Conservation (phyloP, 768 basidiomycete species). For the Panaeolus papilionaceus region DNA sequence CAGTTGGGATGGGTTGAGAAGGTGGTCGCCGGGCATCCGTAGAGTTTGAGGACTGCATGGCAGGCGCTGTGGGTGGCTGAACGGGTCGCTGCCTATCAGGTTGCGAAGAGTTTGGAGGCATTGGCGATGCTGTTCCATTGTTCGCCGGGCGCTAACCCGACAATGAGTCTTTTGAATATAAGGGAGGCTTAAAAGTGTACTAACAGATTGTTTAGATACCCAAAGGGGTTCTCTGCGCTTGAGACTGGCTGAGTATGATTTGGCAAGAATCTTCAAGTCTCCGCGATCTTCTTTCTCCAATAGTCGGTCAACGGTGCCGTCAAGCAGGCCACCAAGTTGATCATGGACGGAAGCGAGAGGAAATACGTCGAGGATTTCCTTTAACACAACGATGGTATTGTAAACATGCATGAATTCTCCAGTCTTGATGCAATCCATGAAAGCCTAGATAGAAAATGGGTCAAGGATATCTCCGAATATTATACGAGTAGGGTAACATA, state of each 20-base stretch:
- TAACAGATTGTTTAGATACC: conserved; percentile 32
- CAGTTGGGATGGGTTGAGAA: conserved; percentile 38
- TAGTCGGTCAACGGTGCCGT: conserved; percentile 67
- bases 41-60: conserved; percentile 34
- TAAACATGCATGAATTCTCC: conserved; percentile 97
- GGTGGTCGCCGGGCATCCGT: conserved; percentile 46
- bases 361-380: conserved; percentile 90
- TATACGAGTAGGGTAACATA: conserved; percentile 34
- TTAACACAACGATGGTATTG: conserved; percentile 93
- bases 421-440: conserved; percentile 82
- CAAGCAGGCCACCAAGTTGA: conserved; percentile 56
- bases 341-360: conserved; percentile 69
- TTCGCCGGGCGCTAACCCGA: conserved; percentile 24
- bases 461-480: neutral
- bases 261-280: conserved; percentile 82
- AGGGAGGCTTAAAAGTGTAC: conserved; percentile 34
- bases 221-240: conserved; percentile 76
- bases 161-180: conserved; percentile 4
- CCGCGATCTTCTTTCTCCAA: conserved; percentile 79
- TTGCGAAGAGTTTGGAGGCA: conserved; percentile 26
- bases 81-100: neutral
- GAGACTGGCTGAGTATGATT: conserved; percentile 79
- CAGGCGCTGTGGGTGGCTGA: conserved; percentile 47
- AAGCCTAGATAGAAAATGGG: conserved; percentile 53
- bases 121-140: conserved; percentile 39